Conservation (phyloP, 139 green algal genomes). For the Coelastrella sp. region DNA sequence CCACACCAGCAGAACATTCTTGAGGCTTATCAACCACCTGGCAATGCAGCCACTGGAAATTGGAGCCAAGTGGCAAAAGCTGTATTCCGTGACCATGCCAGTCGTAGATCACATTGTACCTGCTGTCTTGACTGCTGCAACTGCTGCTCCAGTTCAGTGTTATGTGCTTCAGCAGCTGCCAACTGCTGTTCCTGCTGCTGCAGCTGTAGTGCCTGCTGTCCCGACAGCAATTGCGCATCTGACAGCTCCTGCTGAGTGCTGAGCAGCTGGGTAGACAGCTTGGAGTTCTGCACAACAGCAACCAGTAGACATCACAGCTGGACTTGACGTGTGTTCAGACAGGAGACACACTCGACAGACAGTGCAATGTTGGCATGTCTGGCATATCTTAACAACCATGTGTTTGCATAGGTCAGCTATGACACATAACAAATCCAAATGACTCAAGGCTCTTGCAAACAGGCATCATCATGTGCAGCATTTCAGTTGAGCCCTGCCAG, state of each 20-base stretch:
- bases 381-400: too few relatives aligned
- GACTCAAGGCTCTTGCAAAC: too few relatives aligned
- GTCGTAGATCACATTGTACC: background rate
- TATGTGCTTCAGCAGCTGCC: background rate
- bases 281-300: background rate
- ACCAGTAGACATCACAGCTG: background rate
- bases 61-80: background rate
- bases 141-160: background rate
- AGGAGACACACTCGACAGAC: background rate
- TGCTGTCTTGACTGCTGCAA: background rate
- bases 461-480: background rate
- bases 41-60: background rate
- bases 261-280: background rate
- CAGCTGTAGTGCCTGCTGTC: constrained; percentile 37
- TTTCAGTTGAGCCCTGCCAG: background rate
- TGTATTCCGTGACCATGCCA: background rate
- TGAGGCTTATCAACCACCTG: too few relatives aligned
- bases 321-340: background rate
- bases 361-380: too few relatives aligned
- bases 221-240: constrained; percentile 1
- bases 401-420: too few relatives aligned
- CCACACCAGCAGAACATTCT: too few relatives aligned
- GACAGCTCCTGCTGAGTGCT: background rate
- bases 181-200: constrained; percentile 31
- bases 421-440: too few relatives aligned